phyloP scores from a whole-genome alignment of 805 yeast genomes.

The Ogataea henricii region DNA sequence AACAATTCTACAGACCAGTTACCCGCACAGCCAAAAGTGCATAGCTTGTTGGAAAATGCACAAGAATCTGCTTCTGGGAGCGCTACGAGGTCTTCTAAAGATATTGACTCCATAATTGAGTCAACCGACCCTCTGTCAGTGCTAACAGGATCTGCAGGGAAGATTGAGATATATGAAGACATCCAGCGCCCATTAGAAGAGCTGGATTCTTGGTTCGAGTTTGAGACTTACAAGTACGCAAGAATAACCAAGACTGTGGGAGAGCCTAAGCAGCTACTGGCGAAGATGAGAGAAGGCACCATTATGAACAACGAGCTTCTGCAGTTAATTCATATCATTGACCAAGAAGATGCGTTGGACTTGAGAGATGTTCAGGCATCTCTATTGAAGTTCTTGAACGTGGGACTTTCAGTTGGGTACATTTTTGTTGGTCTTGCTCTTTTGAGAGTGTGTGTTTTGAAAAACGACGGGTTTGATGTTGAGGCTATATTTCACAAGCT shows the following conservation, averaged over 20 bases:
- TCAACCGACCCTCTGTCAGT: slow-evolving; percentile 28
- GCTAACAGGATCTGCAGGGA: slow-evolving; percentile 21
- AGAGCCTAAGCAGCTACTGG: slow-evolving; percentile 6
- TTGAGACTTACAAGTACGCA: slow-evolving; percentile 20
- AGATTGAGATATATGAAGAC: slow-evolving; percentile 27
- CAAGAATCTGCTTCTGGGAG: slow-evolving; percentile 4
- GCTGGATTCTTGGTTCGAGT: slow-evolving; percentile 23
- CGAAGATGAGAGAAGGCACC: slow-evolving; percentile 15
- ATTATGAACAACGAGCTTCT: slow-evolving; percentile 17
- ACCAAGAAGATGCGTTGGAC: slow-evolving; percentile 4
- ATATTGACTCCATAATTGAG: slow-evolving; percentile 22
- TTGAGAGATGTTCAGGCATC: slow-evolving; percentile 14
- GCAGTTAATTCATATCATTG: slow-evolving; percentile 16
- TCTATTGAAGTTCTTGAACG: slow-evolving; percentile 13
- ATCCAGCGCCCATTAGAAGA: slow-evolving; percentile 11
- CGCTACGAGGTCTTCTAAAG: slow-evolving; percentile 15
- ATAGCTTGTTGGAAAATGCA: not conserved
- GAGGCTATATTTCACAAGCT: slow-evolving; percentile 18
- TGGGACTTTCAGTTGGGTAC: slow-evolving; percentile 9
- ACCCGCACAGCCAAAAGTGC: slow-evolving; percentile 1
- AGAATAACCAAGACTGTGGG: not conserved
- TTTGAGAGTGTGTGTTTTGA: slow-evolving; percentile 20
- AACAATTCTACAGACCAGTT: not conserved
- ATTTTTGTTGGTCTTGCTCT: slow-evolving; percentile 18
- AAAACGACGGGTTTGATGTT: slow-evolving; percentile 7